Evolutionary conservation across 805 yeast genomes (phyloP).

Genomic region (Phaffomyces antillensis): DNA sequence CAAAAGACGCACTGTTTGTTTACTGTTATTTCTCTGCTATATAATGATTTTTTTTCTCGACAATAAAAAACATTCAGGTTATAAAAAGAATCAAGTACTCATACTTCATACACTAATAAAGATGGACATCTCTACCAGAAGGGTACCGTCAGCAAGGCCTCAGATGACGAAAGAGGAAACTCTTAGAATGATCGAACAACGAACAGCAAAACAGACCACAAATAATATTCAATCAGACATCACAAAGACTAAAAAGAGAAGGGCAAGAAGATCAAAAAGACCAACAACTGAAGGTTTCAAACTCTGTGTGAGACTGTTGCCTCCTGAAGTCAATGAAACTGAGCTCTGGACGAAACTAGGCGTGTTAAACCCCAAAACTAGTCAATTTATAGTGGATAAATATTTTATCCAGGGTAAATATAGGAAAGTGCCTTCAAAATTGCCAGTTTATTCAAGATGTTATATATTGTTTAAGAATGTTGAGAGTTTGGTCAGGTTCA

Average conservation of each 20-base stretch:
- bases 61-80: background rate
- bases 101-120: no score
- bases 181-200: no score
- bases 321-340: slow-evolving; percentile 30
- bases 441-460: slow-evolving; percentile 34
- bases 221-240: background rate
- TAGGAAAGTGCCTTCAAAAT: slow-evolving; percentile 31
- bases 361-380: background rate
- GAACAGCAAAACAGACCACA: background rate
- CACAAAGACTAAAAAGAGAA: background rate
- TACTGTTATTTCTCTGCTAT: no score
- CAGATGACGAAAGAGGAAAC: no score
- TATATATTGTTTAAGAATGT: slow-evolving; percentile 31
- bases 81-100: no score
- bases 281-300: slow-evolving; percentile 10
- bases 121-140: no score
- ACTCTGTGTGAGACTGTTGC: slow-evolving; percentile 34
- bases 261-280: background rate
- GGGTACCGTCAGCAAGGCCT: no score
- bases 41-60: background rate
- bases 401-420: slow-evolving; percentile 38
- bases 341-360: slow-evolving; percentile 23
- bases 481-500: slow-evolving; percentile 23
- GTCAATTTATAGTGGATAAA: slow-evolving; percentile 4
- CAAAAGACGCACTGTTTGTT: no score